Base-by-base conservation (phyloP, 2,329 filamentous ascomycete genomes). In the Xylaria sp. region DNA sequence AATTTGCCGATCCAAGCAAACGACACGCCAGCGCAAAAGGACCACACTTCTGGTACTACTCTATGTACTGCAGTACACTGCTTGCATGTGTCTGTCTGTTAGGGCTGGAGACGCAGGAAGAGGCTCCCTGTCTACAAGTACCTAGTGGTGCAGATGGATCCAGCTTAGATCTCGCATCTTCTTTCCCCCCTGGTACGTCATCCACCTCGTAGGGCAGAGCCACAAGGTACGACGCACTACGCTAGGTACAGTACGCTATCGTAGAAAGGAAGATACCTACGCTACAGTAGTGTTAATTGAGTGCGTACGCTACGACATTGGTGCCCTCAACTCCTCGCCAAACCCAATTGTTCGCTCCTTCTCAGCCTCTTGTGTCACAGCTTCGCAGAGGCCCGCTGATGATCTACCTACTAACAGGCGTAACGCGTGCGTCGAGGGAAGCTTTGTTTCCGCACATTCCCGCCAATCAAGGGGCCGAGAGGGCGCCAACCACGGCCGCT, bases 351-450 rank as follows among this genome's bases (percentile, higher is more conserved):
- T 12, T 23, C 13, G 20, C 23, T 36, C 39, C 5, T 39, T 54
- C 49, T 64, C 66, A 71, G 63, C 66, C 62, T 71, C 68, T 62
- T 63, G 58, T 70, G 58, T 56, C 59, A 66, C 66, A 49, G n/a
- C 51, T 60, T 69, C 56, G 48, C 49, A 49, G 65, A 66, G 56
- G 56, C 60, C 56, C 46, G 48, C 58, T 46, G 56, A 56, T 54
- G 51, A 71, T 66, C 62, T 66, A 43, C 62, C 62, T 66, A 43
- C 62, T 56, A 41, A 54, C 57, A 36, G 51, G 59, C 59, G 66
- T 66, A 66, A 66, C 68, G 28, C 64, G 41, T 48, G 64, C 52
- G 56, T 64, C 57, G n/a, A 61, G 64, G 64, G 61, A 70, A 64
- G 56, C 64, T 64, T 62, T 58, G 41, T 56, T 52, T 31, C 48